Evolutionary conservation across 768 basidiomycete species (phyloP).

Genomic region (Cyathus striatus): DNA sequence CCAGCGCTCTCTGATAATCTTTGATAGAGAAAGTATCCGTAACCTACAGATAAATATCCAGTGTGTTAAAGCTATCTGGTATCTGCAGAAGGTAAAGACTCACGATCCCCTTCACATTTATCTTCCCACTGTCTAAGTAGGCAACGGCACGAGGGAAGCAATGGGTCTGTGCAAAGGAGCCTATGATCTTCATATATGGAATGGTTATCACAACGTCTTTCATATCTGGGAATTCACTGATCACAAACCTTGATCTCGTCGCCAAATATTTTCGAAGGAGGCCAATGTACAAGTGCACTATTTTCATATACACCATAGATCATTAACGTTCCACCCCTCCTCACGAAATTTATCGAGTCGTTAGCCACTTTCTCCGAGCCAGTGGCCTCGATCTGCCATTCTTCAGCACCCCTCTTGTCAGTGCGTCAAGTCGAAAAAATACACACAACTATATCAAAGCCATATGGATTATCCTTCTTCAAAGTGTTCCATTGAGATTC

Average conservation of each 20-base stretch:
- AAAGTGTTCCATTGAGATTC: conserved; percentile 76
- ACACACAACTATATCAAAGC: conserved; percentile 72
- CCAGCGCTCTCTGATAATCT: conserved; percentile 64
- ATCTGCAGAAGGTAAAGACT: conserved; percentile 5
- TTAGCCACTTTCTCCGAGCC: conserved; percentile 87
- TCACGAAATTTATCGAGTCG: conserved; percentile 85
- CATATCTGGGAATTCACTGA: neutral
- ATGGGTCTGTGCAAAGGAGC: conserved; percentile 84
- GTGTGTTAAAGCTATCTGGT: neutral
- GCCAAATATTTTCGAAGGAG: conserved; percentile 84
- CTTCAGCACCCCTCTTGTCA: no score
- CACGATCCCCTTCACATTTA: conserved; percentile 73
- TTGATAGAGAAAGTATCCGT: conserved; percentile 63
- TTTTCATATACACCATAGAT: conserved; percentile 91
- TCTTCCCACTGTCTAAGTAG: conserved; percentile 83
- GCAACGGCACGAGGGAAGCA: conserved; percentile 91
- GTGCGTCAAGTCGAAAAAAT: no score
- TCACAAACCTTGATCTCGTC: conserved; percentile 38
- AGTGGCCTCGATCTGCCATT: conserved; percentile 32
- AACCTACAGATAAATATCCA: conserved; percentile 18
- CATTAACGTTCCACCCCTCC: conserved; percentile 80
- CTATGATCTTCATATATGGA: conserved; percentile 59
- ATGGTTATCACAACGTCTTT: neutral
- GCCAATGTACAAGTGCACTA: conserved; percentile 80
- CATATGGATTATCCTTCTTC: conserved; percentile 78